Base-by-base conservation (phyloP, 2,329 filamentous ascomycete genomes). In the Diaporthe vaccinii region DNA sequence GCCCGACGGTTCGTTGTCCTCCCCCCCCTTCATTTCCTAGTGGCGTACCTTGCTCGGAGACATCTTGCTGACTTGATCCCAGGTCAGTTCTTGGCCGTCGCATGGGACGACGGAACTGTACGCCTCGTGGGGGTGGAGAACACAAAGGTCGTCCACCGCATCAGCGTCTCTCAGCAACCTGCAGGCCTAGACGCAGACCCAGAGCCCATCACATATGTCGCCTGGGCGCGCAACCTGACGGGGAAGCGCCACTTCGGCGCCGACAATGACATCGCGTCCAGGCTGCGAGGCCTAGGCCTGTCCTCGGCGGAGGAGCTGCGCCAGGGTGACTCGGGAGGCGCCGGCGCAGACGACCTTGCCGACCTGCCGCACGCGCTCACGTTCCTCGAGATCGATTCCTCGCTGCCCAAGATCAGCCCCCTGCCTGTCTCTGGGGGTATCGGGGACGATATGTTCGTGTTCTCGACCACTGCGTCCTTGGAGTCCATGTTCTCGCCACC, bases 1-100 rank as follows among this genome's bases (percentile, higher is more conserved):
- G 81, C 86, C 89, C 39, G 92, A 94, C 80, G 93, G 93, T 93
- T 46, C 46, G 55, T 65, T 34, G 9, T 59, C 51, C 39, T 8
- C 41, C 7, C 20, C 7, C 15, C 36, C 75, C 53, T 73, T 41
- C 73, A 53, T 6, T 71, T 51, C 20, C 55, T 84, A 82, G 83
- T 34, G 58, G 15, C 14, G 1, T 31, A 31, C 44, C 28, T 46
- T 46, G 46, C 51, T 55, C 20, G 41, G 14, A 69, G 12, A n/a
- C n/a, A 8, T 14, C 15, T 34, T n/a, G 34, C 78, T 81, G 59
- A 81, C 76, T 31, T n/a, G 15, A 51, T 14, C 28, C 65, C 74
- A 93, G 92, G 93, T 12, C 93, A 94, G 77, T 91, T 95, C 57
- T 89, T 98, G 73, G 95, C 95, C 20, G 91, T 97, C 20, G 95